Conservation (phyloP, 2,329 filamentous ascomycete species). For the Aspergillus fijiensis region DNA sequence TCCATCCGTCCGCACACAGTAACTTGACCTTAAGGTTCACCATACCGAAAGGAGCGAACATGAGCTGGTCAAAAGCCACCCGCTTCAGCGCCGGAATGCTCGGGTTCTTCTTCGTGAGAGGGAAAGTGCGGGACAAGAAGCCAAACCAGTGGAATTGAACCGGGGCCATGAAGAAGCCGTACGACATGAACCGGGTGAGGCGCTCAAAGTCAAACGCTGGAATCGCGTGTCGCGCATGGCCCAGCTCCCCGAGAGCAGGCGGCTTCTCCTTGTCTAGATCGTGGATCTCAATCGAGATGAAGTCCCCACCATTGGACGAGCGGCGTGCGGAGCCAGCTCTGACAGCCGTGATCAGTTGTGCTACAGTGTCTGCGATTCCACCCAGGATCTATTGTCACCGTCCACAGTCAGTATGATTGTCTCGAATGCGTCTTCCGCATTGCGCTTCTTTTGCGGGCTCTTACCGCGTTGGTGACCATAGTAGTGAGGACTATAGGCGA, state of each 20-base stretch:
- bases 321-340: slow-evolving; percentile 60
- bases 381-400: slow-evolving; percentile 64
- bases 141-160: slow-evolving; percentile 95
- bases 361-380: slow-evolving; percentile 93
- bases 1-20: background rate
- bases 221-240: slow-evolving; percentile 63
- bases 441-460: slow-evolving; percentile 22
- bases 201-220: slow-evolving; percentile 95
- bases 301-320: slow-evolving; percentile 60
- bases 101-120: slow-evolving; percentile 73
- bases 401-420: slow-evolving; percentile 12
- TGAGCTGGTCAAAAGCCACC: slow-evolving; percentile 85
- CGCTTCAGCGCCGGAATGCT: slow-evolving; percentile 81
- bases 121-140: slow-evolving; percentile 78
- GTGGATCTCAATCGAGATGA: slow-evolving; percentile 81
- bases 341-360: slow-evolving; percentile 85
- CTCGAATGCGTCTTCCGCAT: background rate
- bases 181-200: slow-evolving; percentile 91
- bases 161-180: slow-evolving; percentile 94
- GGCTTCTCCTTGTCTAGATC: slow-evolving; percentile 82
- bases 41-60: slow-evolving; percentile 84
- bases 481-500: slow-evolving; percentile 75
- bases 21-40: slow-evolving; percentile 1
- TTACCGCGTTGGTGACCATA: slow-evolving; percentile 95
- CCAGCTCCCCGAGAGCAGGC: slow-evolving; percentile 62